Base-by-base conservation (phyloP, 441 rosid genomes). In the Populus trichocarpa region DNA sequence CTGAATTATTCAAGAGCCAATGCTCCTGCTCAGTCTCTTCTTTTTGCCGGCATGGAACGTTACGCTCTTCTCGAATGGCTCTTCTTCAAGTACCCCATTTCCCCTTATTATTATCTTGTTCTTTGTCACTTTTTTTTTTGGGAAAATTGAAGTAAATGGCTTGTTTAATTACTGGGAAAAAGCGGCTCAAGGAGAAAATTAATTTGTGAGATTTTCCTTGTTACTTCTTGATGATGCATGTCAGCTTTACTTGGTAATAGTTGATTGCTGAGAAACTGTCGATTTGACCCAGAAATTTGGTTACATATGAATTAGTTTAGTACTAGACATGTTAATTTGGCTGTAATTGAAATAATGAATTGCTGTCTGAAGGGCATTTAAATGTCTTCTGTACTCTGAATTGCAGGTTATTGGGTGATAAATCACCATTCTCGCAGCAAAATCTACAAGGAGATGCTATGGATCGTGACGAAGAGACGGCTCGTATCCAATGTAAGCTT, bases 11-110 rank as follows among this genome's bases (percentile, higher is more conserved):
- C 95, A 0, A 83, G 97, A 77, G 98, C 98, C 69, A 86, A 88
- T 75, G 98, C 97, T 77, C 97, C 97, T 30, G 95, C 98, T 79
- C 99, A 96, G 87, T 93, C 98, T 72, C 98, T 96, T 74, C 97
- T 94, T 85, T 96, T 94, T 84, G 97, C 98, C 74, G 98, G 99
- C 84, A 92, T 90, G 99, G 98, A 96, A 78, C 99, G 98, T 66
- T 96, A 94, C 77, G 96, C 96, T 78, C 97, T 94, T 72, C 97
- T 94, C 76, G 99, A 94, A 77, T 94, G 98, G 98, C 98, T 94
- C 81, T 96, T 96, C 86, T 94, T 94, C 87, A 89, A 89, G 98
- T 96, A 79, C n/a, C 30, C 3, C 46, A 18, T 65, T 70, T 75
- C 42, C 57, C 72, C 26, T 69, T 8, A 32, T 14, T 26, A 23